Percentiles rank a stretch among this genome's conserved stretches.
Evolutionary conservation across 495 filamentous ascomycete species (phyloP).

Genomic region (Tetracladium marchalianum): DNA sequence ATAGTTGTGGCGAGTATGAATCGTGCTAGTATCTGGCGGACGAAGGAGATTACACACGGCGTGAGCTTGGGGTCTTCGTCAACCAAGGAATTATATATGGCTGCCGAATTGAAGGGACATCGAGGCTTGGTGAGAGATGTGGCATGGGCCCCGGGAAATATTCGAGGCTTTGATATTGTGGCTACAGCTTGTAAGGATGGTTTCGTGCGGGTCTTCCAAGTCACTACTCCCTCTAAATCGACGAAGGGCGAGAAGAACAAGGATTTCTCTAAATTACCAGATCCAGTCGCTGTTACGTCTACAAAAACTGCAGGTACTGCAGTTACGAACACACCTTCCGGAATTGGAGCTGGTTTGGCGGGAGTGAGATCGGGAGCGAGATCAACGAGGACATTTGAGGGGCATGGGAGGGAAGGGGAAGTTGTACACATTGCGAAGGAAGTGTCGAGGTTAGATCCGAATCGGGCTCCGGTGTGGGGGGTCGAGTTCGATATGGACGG

Average conservation of each 20-base stretch:
- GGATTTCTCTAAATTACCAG: constrained; percentile 13
- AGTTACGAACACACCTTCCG: constrained; percentile 26
- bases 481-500: constrained; percentile 53
- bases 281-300: constrained; percentile 8
- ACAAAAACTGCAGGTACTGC: constrained; percentile 11
- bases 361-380: constrained; percentile 31
- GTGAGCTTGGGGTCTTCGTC: constrained; percentile 35
- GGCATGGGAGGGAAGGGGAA: constrained; percentile 27
- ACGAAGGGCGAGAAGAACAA: constrained; percentile 7
- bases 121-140: constrained; percentile 77
- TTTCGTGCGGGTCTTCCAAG: constrained; percentile 70
- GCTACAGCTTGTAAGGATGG: constrained; percentile 92
- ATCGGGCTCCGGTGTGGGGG: constrained; percentile 48
- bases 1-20: constrained; percentile 81
- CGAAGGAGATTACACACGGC: constrained; percentile 46
- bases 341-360: constrained; percentile 51
- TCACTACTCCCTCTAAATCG: constrained; percentile 46
- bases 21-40: constrained; percentile 69
- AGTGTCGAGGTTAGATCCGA: constrained; percentile 41
- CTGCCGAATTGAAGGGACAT: constrained; percentile 62
- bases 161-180: constrained; percentile 77
- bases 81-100: constrained; percentile 62
- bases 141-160: constrained; percentile 84
- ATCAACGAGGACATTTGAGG: constrained; percentile 18
- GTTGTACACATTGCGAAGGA: constrained; percentile 36